Base-by-base conservation (phyloP, 2,329 filamentous ascomycete species). In the Colletotrichum australisinense region DNA sequence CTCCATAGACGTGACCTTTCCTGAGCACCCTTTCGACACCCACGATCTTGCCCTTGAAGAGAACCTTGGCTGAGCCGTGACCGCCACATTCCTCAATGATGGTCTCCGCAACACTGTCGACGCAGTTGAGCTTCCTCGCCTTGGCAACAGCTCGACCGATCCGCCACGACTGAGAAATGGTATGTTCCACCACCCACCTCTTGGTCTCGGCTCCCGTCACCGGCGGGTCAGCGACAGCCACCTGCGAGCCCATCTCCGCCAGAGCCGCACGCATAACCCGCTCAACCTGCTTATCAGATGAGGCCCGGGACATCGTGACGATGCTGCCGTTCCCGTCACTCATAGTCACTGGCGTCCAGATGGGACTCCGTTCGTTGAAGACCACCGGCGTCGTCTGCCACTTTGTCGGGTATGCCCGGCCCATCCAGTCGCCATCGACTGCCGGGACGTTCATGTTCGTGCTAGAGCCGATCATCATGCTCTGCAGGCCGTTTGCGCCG, bases 11-110 rank as follows among this genome's bases (percentile, higher is more conserved):
- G 76, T 92, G 88, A 0, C 90, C 90, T 77, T 87, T 88, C 74
- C 86, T 85, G 55, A 91, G 78, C 1, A 85, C 84, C 52, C 90
- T 83, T 78, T 91, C 87, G 0, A 92, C 90, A 1, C 86, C 86
- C 24, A 91, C 84, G 74, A 92, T 91, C 81, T 92, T 93, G 32
- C 91, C 91, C 73, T 88, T 86, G 83, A 88, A 92, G 28, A 92
- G 77, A 11, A 92, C 85, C 73, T 84, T 88, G 1, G 88, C 90
- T 0, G 86, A 85, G 4, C 82, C 81, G 0, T 81, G 77, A 0
- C 90, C 90, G 7, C 89, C 90, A 53, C 87, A 88, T 78, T 90
- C 89, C 0, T 87, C 84, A 14, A 92, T 84, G 69, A 92, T 91
- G 3, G 83, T 84, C 79, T 91, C 88, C 0, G 89, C 89, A 4